Evolutionary conservation across 2,329 filamentous ascomycete species (phyloP), one percentile per base, ranked within the genome.

Genomic region (Fusarium sp.): DNA sequence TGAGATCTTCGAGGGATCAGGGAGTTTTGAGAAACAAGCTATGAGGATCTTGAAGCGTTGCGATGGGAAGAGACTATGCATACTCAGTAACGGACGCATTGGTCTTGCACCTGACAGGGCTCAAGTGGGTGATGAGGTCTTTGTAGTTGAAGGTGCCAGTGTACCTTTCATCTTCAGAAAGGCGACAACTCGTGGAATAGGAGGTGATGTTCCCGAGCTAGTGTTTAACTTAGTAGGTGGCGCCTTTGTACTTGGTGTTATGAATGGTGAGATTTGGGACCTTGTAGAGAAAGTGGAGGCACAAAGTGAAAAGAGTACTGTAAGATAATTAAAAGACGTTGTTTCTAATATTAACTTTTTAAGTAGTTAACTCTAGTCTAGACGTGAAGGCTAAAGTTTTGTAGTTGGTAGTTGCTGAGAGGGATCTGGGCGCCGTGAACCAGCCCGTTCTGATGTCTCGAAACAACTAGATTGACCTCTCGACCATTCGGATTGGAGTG

Each of bases 291-390:
- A n/a, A 4, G 28, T 19, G 3, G 7, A 30, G 28, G 13, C 3
- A 9, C 5, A n/a, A 1, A 6, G 28, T 12, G 46, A 32, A n/a
- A n/a, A 1, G 2, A 6, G 18, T 18, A n/a, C 10, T 4, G n/a
- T 49, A 0, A 49, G 28, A 18, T 49, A 3, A 30, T 5, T 3
- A 0, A 21, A 9, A 16, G 6, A 21, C 9, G 9, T 4, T 6
- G 0, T 12, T 28, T 13, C 11, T 9, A 0, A 15, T 28, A 21
- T 28, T 0, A 2, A 15, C 5, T 28, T 2, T 5, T 15, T 0
- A 47, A 3, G 12, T 5, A 7, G 12, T 30, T 10, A 2, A 15
- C 11, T 15, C 1, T 21, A 5, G 8, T 5, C 18, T 19, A 13
- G 23, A 9, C 8, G 10, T 25, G 3, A 12, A 13, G 16, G 15